Base-by-base conservation (phyloP, 257 asterid species). In the Primulina eburnea region DNA sequence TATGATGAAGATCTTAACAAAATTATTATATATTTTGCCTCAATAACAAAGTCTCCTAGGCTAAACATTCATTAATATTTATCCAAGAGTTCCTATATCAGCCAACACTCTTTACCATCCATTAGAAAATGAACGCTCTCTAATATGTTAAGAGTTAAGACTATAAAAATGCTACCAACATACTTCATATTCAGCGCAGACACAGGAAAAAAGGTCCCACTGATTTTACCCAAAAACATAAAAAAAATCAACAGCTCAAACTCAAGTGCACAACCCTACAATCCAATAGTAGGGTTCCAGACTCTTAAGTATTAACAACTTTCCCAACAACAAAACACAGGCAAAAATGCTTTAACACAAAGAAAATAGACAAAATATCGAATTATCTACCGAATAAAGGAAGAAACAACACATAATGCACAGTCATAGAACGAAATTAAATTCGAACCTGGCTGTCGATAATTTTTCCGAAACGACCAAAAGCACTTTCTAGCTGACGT, bases 401-500 rank as follows among this genome's bases (percentile, higher is more conserved):
- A 20, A 52, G 28, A 50, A 26, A 62, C 60, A 24, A n/a, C 40
- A 24, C 70, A 58, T 8, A 53, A 6, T 33, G n/a, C 70, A 38
- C 24, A 71, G 55, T 17, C 7, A 69, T 38, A 59, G 12, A 58
- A 55, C 56, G 43, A 71, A 82, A 63, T 52, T 17, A 38, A 24
- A 24, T 24, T 24, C 26, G 26, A 74, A 93, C 99, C 99, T 93
- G 99, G 82, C 91, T 83, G 74, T 85, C 92, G 66, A 93, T 70
- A 72, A 93, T 75, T 83, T 89, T 93, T 30, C 99, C 99, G 68
- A 80, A 93, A 72, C 96, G 97, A 73, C 75, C 68, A 69, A 93
- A 93, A 68, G 96, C 88, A 62, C 72, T 84, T 74, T 93, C 96
- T 6, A 93, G 97, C 92, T 90, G 97, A 71, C 96, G 92, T 68